phyloP scores from a whole-genome alignment of 768 basidiomycete species.

The Phlebiopsis flavidoalba region DNA sequence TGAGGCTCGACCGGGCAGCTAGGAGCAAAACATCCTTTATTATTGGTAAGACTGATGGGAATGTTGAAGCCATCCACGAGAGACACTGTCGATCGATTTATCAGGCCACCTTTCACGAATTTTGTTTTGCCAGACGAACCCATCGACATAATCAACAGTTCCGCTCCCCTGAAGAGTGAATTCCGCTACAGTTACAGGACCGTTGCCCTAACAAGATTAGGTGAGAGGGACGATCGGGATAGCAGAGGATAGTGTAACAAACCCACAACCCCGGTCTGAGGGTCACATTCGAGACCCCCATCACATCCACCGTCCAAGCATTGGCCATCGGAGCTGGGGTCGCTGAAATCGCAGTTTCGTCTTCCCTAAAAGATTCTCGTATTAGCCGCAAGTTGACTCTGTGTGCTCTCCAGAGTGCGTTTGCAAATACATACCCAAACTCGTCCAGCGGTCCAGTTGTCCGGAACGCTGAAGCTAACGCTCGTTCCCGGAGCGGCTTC shows the following conservation, averaged over 20 bases:
- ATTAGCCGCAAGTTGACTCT: too few species aligned
- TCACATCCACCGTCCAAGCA: conserved; percentile 66
- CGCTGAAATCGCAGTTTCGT: conserved; percentile 52
- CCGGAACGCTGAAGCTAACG: conserved; percentile 49
- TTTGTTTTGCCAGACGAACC: background rate
- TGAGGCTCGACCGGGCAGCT: conserved; percentile 59
- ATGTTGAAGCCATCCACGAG: conserved; percentile 40
- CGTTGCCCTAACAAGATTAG: conserved; percentile 19
- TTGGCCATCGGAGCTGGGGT: conserved; percentile 41
- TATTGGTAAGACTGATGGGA: conserved; percentile 53
- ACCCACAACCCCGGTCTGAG: conserved; percentile 42
- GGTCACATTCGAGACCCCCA: conserved; percentile 58
- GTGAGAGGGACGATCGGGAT: background rate
- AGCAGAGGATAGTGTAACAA: background rate
- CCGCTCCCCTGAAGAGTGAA: conserved; percentile 26
- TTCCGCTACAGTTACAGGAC: conserved; percentile 30
- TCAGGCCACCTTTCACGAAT: background rate
- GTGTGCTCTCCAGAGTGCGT: background rate
- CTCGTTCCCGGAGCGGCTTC: conserved; percentile 29
- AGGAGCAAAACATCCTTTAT: conserved; percentile 47
- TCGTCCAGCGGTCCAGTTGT: conserved; percentile 61
- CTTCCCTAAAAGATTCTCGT: conserved; percentile 4
- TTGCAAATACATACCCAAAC: conserved; percentile 43
- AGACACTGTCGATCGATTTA: conserved; percentile 16
- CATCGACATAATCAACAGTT: conserved; percentile 19